A percentile compares a stretch with the other conserved stretches of the same genome.
phyloP scores from a whole-genome alignment of 2,329 filamentous ascomycete species.

The Calonectria henricotiae region DNA sequence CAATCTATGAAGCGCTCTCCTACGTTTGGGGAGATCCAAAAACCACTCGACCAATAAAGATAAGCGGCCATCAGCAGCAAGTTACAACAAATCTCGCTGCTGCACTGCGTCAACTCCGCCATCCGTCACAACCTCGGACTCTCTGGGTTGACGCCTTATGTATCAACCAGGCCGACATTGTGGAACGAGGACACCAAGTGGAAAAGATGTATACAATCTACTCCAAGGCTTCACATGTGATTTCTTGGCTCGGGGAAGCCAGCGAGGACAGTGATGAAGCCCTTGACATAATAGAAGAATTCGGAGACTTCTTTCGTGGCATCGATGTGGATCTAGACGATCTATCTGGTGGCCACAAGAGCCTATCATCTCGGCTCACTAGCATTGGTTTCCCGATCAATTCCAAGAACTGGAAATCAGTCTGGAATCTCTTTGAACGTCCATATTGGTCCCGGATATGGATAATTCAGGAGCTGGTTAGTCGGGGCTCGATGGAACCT shows the following conservation, averaged over 20 bases:
- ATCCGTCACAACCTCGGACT: not conserved
- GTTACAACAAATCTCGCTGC: not conserved
- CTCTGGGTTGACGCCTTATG: constrained; percentile 8
- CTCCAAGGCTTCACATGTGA: constrained; percentile 1
- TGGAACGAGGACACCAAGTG: not conserved
- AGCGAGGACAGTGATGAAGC: not conserved
- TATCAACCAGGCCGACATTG: not conserved
- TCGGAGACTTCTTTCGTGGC: not conserved
- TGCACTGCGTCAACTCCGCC: not conserved
- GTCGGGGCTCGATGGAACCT: not conserved
- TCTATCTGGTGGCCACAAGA: not conserved
- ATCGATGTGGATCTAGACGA: not conserved
- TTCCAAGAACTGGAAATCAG: constrained; percentile 1
- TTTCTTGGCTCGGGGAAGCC: constrained; percentile 8
- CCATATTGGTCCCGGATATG: constrained; percentile 8
- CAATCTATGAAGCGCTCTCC: not conserved
- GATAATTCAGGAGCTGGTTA: constrained; percentile 6
- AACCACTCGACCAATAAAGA: not conserved
- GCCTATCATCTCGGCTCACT: not conserved
- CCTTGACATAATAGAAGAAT: not conserved
- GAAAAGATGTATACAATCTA: constrained; percentile 1
- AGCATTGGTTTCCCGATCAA: not conserved
- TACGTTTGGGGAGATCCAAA: not conserved
- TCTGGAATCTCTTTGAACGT: constrained; percentile 1
- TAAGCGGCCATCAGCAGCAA: not conserved